Percentiles rank a stretch among this genome's conserved stretches.
These are phyloP conservation scores for Chlamydomonas sphaeroides DNA, from an alignment of 139 green algal genomes.

Conservation along the genomic window DNA sequence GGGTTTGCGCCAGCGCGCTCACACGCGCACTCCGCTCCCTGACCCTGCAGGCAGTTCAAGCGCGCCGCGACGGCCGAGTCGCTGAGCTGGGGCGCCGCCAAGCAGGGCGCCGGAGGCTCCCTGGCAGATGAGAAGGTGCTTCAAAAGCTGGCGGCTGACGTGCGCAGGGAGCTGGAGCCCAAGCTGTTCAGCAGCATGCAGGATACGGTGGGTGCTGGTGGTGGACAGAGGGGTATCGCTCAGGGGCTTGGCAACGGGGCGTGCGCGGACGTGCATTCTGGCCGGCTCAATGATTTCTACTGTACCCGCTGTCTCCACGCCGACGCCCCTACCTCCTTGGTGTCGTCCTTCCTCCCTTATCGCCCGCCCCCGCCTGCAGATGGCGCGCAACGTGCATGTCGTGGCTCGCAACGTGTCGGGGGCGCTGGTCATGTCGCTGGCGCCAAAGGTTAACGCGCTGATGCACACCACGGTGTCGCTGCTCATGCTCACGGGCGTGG, in stretches of 20 bases:
- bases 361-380: not conserved
- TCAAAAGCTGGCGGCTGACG: constrained; percentile 21
- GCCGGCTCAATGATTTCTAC: no score
- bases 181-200: constrained; percentile 24
- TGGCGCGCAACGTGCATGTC: not conserved
- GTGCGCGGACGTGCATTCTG: no score
- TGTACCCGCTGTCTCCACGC: no score
- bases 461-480: constrained; percentile 27
- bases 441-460: constrained; percentile 24
- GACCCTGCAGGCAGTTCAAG: constrained; percentile 9
- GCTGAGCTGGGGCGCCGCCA: not conserved
- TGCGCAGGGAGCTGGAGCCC: constrained; percentile 43
- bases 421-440: not conserved
- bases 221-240: no score
- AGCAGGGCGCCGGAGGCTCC: not conserved
- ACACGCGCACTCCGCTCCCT: no score
- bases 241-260: no score
- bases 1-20: no score
- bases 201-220: constrained; percentile 16
- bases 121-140: constrained; percentile 7
- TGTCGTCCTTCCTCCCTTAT: no score
- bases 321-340: no score
- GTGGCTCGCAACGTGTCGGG: constrained; percentile 20
- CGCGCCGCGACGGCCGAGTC: constrained; percentile 17
- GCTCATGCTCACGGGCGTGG: not conserved